Base-by-base conservation (phyloP, 75 land plant species). In the Adiantum capillusveneris region DNA sequence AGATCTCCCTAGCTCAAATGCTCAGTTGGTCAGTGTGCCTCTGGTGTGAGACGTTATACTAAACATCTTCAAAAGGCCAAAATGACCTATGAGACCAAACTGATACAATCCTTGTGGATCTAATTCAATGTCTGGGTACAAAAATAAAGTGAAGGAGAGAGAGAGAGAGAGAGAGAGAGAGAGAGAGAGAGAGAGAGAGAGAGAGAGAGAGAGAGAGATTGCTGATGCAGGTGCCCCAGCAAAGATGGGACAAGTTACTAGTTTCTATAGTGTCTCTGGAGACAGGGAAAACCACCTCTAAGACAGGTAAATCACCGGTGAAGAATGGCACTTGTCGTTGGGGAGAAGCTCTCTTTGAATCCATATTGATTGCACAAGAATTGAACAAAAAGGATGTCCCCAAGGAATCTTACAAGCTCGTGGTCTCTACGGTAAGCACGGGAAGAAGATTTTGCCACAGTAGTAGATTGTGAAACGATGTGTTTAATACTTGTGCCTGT, bases 251-350 rank as follows among this genome's bases (percentile, higher is more conserved):
- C 52, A 70, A 75, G 60, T 57, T 88, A 72, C 52, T 69, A 52
- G 62, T 88, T 11, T 76, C 81, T 39, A 48, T 93, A 58, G 64
- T 93, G 52, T 81, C 95, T 7, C 41, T 50, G 39, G 90, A 79
- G 21, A 61, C 57, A 7, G 85, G 87, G n/a, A 81, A 73, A 63
- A 82, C 81, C 34, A 78, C 79, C 14, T 69, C 62, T 28, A 83
- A 69, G 52, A 74, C 84, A 19, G 86, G 78, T 31, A 88, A 81
- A 63, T 82, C 70, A 13, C 60, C 59, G 16, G 75, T 79, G 53
- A 49, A 65, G 14, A 79, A 85, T 42, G 87, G 87, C 17, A 25
- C 30, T 12, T 93, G 95, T 54, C 44, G 49, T 1, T 85, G 94
- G 94, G 65, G 63, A 34, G 83, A 72, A 26, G 69, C 88, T 0